Evolutionary conservation across 192 early-diverging fungal species (phyloP), one percentile per base, ranked within the genome.

Genomic region (Geranomyces variabilis): DNA sequence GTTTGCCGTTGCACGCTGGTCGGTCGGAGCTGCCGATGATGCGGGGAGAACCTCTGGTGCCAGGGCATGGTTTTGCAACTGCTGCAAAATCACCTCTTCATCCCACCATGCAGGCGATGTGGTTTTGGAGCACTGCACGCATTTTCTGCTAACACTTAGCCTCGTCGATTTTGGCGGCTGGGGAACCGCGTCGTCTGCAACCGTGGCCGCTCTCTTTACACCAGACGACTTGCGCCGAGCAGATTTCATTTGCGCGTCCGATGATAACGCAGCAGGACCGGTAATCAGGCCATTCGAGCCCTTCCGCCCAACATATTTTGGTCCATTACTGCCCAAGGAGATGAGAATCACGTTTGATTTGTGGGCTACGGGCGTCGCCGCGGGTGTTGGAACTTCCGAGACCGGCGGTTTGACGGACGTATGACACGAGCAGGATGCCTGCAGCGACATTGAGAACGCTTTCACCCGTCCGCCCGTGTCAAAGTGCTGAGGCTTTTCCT

Each of bases 91-190:
- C 28, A 64, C 61, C 19, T 13, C 51, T 61, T 64, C 21, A 15
- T 67, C 22, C 72, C 72, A 74, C 72, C 72, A 74, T 21, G 57
- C 65, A 7, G 72, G 64, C 13, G 64, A 67, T 5, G 69, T 49
- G 3, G 36, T 45, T n/a, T 30, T 74, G n/a, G 24, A 24, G 51
- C 72, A 74, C 1, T 57, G n/a, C 17, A 5, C 31, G 41, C 72
- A 74, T 17, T 19, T 33, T 31, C 71, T 31, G 12, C 21, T 43
- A 10, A 70, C 59, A 10, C 49, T 24, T 56, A 49, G 51, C 0
- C n/a, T 7, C 24, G 51, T 53, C 30, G 14, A 3, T 26, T 24
- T 15, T 29, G 1, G n/a, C 5, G 58, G 58, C 22, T 17, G 9
- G n/a, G 22, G 4, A 5, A 34, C 9, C 19, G 17, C 21, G 5